Evolutionary conservation across 441 rosid genomes (phyloP), one percentile per base, ranked within the genome.

Genomic region (Isatis lusitanica): DNA sequence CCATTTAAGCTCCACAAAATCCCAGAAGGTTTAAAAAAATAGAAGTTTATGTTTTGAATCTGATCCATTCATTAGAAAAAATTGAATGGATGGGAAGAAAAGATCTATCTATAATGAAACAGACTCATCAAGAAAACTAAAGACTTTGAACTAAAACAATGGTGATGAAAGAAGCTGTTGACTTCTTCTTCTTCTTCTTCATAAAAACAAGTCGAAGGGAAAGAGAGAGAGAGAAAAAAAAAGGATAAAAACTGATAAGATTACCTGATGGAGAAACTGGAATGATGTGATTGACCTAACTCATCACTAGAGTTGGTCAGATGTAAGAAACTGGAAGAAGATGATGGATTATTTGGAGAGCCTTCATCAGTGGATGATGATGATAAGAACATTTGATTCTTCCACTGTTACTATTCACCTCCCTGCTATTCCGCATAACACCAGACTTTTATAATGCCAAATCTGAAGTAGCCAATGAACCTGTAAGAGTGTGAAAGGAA

Each of bases 321-420:
- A 28, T 78, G 86, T 38, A 76, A 79, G 68, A 78, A 75, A 73
- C 70, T 83, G 63, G 63, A 76, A 67, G 86, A 68, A 83, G 85
- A 80, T 56, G 91, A 71, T 50, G 90, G 89, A 86, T 88, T 88
- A 81, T 89, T 74, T 85, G 85, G 89, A 79, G 87, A 78, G 79
- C 79, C 85, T 83, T 88, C 90, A 89, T 88, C 90, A 91, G 89
- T 94, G 92, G 98, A 89, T 69, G 96, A 88, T 74, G 98, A 89
- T 74, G 96, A 87, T 74, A 85, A 80, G 79, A 86, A 83, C 82
- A 85, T 85, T 84, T 85, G 91, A 85, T 66, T 26, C 77, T 69
- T 80, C 85, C 70, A 53, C 68, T 70, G 28, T 72, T 70, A 42
- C 78, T 84, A 80, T 78, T 76, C 72, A 75, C 71, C 82, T 60